These are phyloP conservation scores for Boletellus ananas DNA, from an alignment of 768 basidiomycete species.

Conservation along the genomic window DNA sequence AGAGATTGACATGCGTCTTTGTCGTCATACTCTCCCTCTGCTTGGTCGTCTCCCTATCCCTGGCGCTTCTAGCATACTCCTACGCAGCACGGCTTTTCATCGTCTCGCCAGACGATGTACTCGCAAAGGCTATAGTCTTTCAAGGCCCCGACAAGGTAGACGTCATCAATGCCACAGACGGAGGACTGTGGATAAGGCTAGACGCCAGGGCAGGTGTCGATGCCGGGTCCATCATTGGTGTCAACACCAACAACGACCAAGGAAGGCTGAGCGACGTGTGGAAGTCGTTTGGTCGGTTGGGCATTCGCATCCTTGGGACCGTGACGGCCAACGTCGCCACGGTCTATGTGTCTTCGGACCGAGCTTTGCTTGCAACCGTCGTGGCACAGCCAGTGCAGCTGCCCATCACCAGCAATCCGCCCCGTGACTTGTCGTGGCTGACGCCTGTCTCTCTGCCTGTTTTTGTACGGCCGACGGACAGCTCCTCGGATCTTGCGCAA, in stretches of 20 bases:
- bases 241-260: slow-evolving; percentile 42
- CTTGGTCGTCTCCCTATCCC: slow-evolving; percentile 39
- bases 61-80: slow-evolving; percentile 58
- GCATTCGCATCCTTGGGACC: slow-evolving; percentile 51
- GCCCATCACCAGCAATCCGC: slow-evolving; percentile 41
- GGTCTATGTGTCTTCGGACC: slow-evolving; percentile 45
- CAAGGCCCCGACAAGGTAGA: slow-evolving; percentile 59
- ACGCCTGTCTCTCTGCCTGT: slow-evolving; percentile 50
- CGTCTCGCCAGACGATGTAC: slow-evolving; percentile 54
- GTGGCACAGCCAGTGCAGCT: slow-evolving; percentile 48
- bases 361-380: slow-evolving; percentile 44
- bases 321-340: slow-evolving; percentile 55
- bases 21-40: slow-evolving; percentile 51
- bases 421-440: slow-evolving; percentile 52
- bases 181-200: slow-evolving; percentile 57
- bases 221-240: slow-evolving; percentile 56
- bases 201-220: slow-evolving; percentile 62
- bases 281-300: slow-evolving; percentile 69
- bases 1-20: slow-evolving; percentile 47
- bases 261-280: slow-evolving; percentile 45
- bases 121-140: slow-evolving; percentile 52
- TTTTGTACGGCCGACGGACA: slow-evolving; percentile 49
- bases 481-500: slow-evolving; percentile 42
- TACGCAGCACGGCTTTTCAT: slow-evolving; percentile 56
- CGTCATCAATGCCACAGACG: slow-evolving; percentile 60